phyloP scores from a whole-genome alignment of 2,329 filamentous ascomycete genomes.

The Penicillium sp. region DNA sequence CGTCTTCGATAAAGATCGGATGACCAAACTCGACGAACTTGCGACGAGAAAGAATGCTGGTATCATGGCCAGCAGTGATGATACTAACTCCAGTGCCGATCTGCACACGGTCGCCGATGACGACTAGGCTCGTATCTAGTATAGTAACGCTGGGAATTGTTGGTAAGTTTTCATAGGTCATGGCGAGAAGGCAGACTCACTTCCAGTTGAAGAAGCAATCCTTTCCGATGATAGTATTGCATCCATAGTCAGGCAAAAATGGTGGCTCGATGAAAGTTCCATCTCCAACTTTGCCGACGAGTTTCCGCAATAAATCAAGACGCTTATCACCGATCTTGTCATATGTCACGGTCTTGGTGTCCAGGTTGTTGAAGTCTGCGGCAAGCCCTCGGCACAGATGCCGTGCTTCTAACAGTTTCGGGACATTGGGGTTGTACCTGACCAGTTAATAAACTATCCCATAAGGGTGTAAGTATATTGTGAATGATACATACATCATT shows the following conservation, averaged over 20 bases:
- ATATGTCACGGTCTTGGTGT: slow-evolving; percentile 26
- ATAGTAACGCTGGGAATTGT: slow-evolving; percentile 51
- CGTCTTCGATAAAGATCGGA: slow-evolving; percentile 49
- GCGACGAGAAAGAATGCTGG: slow-evolving; percentile 48
- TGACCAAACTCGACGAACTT: slow-evolving; percentile 52
- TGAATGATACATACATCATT: slow-evolving; percentile 30
- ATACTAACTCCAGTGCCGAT: slow-evolving; percentile 55
- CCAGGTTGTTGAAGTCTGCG: slow-evolving; percentile 31
- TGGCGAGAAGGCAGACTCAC: slow-evolving; percentile 12
- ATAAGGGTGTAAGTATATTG: background rate
- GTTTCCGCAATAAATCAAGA: slow-evolving; percentile 25
- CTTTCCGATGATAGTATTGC: slow-evolving; percentile 31
- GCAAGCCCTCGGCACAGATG: slow-evolving; percentile 28
- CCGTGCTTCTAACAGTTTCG: slow-evolving; percentile 28
- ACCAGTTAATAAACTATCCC: background rate
- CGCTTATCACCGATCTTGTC: slow-evolving; percentile 28
- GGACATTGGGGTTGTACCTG: slow-evolving; percentile 32
- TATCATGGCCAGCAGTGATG: slow-evolving; percentile 54
- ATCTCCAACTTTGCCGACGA: slow-evolving; percentile 31
- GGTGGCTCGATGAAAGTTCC: slow-evolving; percentile 35
- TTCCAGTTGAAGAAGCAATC: slow-evolving; percentile 36
- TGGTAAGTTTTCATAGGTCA: background rate
- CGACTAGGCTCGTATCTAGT: slow-evolving; percentile 53
- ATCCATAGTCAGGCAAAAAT: slow-evolving; percentile 34
- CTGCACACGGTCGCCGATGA: slow-evolving; percentile 54